phyloP scores from a whole-genome alignment of 148 eudicot genomes.

The Pharnaceum exiguum region DNA sequence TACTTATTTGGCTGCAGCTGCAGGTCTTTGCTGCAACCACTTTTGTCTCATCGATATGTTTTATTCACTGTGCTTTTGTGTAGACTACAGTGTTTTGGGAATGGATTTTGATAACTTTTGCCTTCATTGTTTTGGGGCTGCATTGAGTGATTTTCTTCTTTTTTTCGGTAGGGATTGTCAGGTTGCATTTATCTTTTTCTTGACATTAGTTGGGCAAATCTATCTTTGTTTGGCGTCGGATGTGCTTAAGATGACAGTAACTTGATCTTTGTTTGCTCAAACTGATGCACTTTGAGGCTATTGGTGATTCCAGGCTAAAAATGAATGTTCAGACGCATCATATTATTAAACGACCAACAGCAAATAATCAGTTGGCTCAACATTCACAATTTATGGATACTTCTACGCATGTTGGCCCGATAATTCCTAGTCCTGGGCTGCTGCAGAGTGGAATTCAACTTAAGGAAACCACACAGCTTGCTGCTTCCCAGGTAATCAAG shows the following conservation, averaged over 20 bases:
- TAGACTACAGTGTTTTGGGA: not conserved
- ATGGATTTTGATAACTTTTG: not conserved
- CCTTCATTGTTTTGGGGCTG: no score
- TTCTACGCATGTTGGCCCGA: constrained; percentile 63
- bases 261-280: not conserved
- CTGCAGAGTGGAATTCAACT: constrained; percentile 46
- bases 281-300: constrained; percentile 9
- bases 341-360: constrained; percentile 36
- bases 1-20: no score
- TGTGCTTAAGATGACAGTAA: constrained; percentile 10
- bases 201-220: constrained; percentile 5
- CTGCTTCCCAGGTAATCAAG: no score
- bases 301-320: constrained; percentile 3
- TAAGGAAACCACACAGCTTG: no score
- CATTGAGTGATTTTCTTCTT: not conserved
- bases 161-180: constrained; percentile 3
- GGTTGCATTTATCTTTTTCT: not conserved
- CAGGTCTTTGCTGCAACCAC: no score
- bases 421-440: constrained; percentile 98
- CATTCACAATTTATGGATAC: constrained; percentile 53
- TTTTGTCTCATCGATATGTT: no score
- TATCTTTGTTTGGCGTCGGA: not conserved
- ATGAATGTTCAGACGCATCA: constrained; percentile 37
- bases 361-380: constrained; percentile 50
- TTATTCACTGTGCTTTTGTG: no score